Percentiles rank a stretch among this genome's conserved stretches.
phyloP scores from a whole-genome alignment of 306 rosid genomes.

The Cucumis sativus region DNA sequence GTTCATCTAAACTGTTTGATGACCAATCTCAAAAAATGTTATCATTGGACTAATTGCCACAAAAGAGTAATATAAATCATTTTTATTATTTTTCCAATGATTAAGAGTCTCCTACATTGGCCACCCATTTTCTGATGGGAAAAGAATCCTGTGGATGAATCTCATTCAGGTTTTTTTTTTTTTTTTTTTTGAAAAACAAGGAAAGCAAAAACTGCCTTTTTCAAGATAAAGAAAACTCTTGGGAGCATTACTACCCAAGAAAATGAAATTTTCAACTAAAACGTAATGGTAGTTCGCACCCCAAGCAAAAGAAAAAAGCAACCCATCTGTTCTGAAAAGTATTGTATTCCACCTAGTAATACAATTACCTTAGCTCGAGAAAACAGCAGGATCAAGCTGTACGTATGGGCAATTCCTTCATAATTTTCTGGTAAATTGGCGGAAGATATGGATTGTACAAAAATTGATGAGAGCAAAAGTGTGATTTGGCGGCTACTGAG shows the following conservation, averaged over 20 bases:
- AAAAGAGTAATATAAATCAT: not conserved
- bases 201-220: too few species aligned
- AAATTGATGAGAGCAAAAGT: conserved; percentile 69
- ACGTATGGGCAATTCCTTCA: conserved; percentile 84
- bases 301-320: conserved; percentile 10
- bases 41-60: not conserved
- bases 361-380: conserved; percentile 66
- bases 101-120: too few species aligned
- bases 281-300: not conserved
- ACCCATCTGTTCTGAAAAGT: not conserved
- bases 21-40: not conserved
- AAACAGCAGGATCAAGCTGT: conserved; percentile 64
- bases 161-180: too few species aligned
- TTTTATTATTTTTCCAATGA: too few species aligned
- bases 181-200: too few species aligned
- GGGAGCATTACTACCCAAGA: not conserved
- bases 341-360: not conserved
- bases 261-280: not conserved
- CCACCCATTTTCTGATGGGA: too few species aligned
- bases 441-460: conserved; percentile 65
- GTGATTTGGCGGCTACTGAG: conserved; percentile 68
- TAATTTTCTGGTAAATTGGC: conserved; percentile 72
- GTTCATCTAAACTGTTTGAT: not conserved
- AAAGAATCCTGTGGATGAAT: too few species aligned
- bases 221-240: too few species aligned